Evolutionary conservation across 2,329 filamentous ascomycete species (phyloP).

Genomic region (Amauroascus verrucosus): DNA sequence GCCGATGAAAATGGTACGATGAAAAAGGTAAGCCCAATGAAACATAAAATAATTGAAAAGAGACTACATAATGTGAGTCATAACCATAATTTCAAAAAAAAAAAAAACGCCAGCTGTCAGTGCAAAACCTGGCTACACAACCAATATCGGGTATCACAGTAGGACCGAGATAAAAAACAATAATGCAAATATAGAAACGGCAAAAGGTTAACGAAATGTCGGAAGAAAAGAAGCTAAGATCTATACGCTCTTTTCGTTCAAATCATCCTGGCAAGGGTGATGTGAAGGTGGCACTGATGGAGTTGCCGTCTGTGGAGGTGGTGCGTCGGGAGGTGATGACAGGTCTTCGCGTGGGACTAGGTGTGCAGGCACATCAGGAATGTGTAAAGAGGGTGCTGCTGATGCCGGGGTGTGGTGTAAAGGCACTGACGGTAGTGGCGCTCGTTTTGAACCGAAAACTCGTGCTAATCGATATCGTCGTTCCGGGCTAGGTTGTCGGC

Average conservation of each 20-base stretch:
- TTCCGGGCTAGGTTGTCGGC: constrained; percentile 7
- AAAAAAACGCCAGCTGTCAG: background rate
- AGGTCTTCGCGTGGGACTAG: background rate
- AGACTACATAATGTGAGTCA: background rate
- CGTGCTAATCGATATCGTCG: constrained; percentile 1
- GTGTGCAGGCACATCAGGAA: too few relatives aligned
- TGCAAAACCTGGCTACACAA: background rate
- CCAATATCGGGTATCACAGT: constrained; percentile 2
- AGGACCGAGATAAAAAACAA: background rate
- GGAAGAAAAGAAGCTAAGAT: background rate
- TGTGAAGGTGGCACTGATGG: background rate
- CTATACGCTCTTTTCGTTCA: background rate
- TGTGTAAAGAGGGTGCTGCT: background rate
- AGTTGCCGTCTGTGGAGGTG: background rate
- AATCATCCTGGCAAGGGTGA: background rate
- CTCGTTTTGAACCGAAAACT: background rate
- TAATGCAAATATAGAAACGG: background rate
- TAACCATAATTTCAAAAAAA: background rate
- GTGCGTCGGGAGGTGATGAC: background rate
- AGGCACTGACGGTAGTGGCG: background rate
- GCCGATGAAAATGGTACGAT: background rate
- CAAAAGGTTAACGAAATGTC: too few relatives aligned
- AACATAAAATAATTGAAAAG: too few relatives aligned
- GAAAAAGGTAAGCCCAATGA: background rate
- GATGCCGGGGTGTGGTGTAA: background rate